Conservation (phyloP, 2,329 filamentous ascomycete species). For the Dactylellina parvicollis region DNA sequence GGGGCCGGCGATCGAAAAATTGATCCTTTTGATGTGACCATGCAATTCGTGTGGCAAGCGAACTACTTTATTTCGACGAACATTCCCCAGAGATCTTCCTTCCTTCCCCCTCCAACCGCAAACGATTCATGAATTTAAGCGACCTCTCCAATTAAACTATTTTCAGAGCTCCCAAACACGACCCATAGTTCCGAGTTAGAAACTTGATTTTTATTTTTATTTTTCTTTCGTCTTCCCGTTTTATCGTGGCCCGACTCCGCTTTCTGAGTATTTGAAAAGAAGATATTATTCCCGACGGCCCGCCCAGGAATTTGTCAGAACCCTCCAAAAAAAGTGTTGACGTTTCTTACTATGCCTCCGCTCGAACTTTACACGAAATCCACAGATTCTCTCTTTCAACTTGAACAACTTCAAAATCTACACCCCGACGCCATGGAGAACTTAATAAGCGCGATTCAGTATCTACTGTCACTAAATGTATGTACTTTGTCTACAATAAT, state of each 20-base stretch:
- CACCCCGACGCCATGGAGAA: conserved; percentile 46
- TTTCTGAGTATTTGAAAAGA: neutral
- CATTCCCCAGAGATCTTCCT: neutral
- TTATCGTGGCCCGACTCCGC: neutral
- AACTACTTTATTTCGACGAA: conserved; percentile 7
- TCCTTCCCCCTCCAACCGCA: neutral
- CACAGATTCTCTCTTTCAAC: conserved; percentile 24
- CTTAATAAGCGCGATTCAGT: conserved; percentile 24
- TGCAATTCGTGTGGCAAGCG: neutral
- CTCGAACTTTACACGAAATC: conserved; percentile 29
- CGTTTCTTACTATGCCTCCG: neutral
- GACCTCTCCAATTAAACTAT: conserved; percentile 10
- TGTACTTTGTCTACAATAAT: neutral
- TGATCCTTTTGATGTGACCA: neutral
- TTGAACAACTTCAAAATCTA: conserved; percentile 20
- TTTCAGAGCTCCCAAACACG: conserved; percentile 16
- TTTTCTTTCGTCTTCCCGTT: neutral
- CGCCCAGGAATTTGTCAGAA: neutral
- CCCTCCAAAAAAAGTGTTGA: neutral
- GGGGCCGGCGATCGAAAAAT: neutral
- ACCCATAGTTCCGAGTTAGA: neutral
- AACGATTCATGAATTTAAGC: conserved; percentile 24
- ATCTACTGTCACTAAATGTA: conserved; percentile 48
- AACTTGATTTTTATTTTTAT: neutral
- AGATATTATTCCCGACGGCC: neutral